Percentiles rank a stretch among this genome's conserved stretches.
phyloP scores from a whole-genome alignment of 306 rosid species.

The Quercus variabilis region DNA sequence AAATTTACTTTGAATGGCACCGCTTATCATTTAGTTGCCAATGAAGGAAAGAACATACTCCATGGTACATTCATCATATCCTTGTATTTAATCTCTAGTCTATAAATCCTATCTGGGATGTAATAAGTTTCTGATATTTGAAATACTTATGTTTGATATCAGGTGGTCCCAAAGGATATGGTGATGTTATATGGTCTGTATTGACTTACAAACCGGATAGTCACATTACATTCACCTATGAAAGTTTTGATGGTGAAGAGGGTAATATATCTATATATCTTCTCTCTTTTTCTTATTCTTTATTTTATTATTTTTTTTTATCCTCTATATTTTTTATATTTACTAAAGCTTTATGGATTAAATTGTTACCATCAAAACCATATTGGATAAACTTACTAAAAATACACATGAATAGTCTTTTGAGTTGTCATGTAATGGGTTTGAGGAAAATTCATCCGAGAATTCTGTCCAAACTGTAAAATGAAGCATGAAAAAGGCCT shows the following conservation, averaged over 20 bases:
- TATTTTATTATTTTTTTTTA: not conserved
- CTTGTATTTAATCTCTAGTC: not conserved
- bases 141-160: not conserved
- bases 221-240: slow-evolving; percentile 47
- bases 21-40: slow-evolving; percentile 24
- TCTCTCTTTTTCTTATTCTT: not conserved
- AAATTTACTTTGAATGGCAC: slow-evolving; percentile 29
- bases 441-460: too few relatives aligned
- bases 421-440: too few relatives aligned
- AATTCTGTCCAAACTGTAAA: not conserved
- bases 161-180: slow-evolving; percentile 62
- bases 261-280: slow-evolving; percentile 24
- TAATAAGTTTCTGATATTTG: not conserved
- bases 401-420: too few relatives aligned
- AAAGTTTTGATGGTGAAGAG: slow-evolving; percentile 54
- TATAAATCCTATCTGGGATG: not conserved
- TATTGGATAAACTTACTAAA: too few relatives aligned
- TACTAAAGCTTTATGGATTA: too few relatives aligned
- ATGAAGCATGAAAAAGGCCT: not conserved
- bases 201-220: slow-evolving; percentile 27
- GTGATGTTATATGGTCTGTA: slow-evolving; percentile 58
- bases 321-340: not conserved
- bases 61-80: slow-evolving; percentile 25
- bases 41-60: slow-evolving; percentile 36
- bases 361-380: too few relatives aligned